Conservation (phyloP, 2,329 filamentous ascomycete genomes). For the Blastomyces emzantsi region DNA sequence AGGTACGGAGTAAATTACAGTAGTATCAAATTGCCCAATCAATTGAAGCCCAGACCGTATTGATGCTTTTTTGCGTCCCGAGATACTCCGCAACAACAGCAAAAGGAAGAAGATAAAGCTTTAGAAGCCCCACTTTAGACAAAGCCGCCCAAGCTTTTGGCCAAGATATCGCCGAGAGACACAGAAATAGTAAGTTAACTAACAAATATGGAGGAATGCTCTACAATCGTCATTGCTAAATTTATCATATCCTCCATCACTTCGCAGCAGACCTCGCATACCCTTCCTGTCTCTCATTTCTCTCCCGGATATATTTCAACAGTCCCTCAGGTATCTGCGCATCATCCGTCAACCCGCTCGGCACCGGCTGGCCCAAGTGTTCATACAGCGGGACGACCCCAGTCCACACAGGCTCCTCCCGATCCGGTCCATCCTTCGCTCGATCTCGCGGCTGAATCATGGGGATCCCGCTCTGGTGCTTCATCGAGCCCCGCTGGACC, state of each 20-base stretch:
- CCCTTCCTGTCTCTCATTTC: neutral
- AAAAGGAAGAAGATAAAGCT: too few species aligned
- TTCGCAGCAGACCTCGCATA: neutral
- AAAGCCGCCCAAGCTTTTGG: too few species aligned
- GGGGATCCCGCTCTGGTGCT: conserved; percentile 51
- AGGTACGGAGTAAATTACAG: too few species aligned
- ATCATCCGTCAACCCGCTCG: conserved; percentile 51
- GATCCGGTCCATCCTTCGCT: conserved; percentile 40
- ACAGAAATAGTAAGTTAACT: too few species aligned
- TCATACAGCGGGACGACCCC: conserved; percentile 57
- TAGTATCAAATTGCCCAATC: neutral
- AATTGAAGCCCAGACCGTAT: neutral
- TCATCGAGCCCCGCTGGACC: conserved; percentile 62
- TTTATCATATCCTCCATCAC: neutral
- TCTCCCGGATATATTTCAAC: neutral
- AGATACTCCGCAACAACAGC: too few species aligned
- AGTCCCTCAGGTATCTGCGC: conserved; percentile 44
- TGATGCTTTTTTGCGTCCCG: too few species aligned
- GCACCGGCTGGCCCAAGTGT: conserved; percentile 53
- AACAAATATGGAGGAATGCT: neutral
- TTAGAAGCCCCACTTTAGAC: too few species aligned
- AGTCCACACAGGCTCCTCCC: conserved; percentile 47
- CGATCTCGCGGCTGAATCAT: conserved; percentile 51
- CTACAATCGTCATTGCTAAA: neutral
- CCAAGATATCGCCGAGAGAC: too few species aligned